Evolutionary conservation across 1,284 basidiomycete species (phyloP), one percentile per base, ranked within the genome.

Genomic region (Sanghuangporus weigelae): DNA sequence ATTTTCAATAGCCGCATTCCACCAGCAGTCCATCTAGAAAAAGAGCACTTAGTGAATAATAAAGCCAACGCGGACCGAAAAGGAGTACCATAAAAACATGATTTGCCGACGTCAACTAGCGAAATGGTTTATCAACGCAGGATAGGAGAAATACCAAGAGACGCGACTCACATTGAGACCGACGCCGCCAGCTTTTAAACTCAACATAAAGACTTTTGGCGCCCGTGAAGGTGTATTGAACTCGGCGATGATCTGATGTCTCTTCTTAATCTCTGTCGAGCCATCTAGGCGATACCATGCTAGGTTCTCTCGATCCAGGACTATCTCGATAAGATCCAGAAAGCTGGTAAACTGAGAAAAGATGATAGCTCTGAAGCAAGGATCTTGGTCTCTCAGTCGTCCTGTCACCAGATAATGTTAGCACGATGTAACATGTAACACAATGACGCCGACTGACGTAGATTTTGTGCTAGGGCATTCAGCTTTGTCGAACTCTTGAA

Each of bases 141-240:
- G 12, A 7, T 51, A 31, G 5, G 26, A 14, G 1, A 50, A 49
- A 26, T 19, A 10, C 7, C 21, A 46, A 7, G 11, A 21, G 2
- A 14, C 12, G 23, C 7, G 11, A 72, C 81, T 67, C 67, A 90
- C 89, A 77, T 95, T 95, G 63, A 95, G 73, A 10, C 96, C 96
- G 5, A 98, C 95, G 11, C 96, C 96, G 21, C 96, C 96, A 0
- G 96, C 96, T 72, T 95, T 95, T 71, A 98, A 77, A 70, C 93
- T 96, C 64, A 98, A 84, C 56, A 98, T 84, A 54, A 98, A 76
- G 11, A 99, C 82, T 69, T 91, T 87, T 0, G 92, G 86, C 67
- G 85, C 86, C 48, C 82, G 77, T 1, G 84, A 86, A 2, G 82
- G 76, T 38, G 81, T 75, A 69, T 86, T 90, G 78, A 95, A 96